Conservation (phyloP, 2,329 filamentous ascomycete genomes). For the Macroventuria anomochaeta region DNA sequence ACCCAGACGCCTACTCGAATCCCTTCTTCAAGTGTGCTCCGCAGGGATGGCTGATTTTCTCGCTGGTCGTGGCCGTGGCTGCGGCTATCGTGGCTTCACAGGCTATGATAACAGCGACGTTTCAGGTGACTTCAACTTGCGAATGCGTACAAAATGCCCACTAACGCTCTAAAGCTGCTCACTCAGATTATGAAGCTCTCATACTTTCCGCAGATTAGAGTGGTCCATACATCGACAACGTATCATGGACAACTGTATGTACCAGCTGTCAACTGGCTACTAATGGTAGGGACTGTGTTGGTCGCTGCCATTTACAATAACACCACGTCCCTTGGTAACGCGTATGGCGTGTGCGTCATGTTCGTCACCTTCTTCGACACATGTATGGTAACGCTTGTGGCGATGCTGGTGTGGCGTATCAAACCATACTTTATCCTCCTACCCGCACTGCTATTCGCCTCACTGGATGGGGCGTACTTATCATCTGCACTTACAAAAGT, state of each 20-base stretch:
- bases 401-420: slow-evolving; percentile 74
- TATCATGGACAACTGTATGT: slow-evolving; percentile 81
- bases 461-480: slow-evolving; percentile 72
- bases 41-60: slow-evolving; percentile 71
- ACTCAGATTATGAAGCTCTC: slow-evolving; percentile 74
- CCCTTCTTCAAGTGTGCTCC: slow-evolving; percentile 77
- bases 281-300: slow-evolving; percentile 77
- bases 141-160: not conserved
- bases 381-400: slow-evolving; percentile 73
- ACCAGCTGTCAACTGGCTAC: slow-evolving; percentile 76
- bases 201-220: slow-evolving; percentile 78
- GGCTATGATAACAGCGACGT: slow-evolving; percentile 78
- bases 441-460: slow-evolving; percentile 68
- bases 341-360: slow-evolving; percentile 81
- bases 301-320: slow-evolving; percentile 78
- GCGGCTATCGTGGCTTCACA: slow-evolving; percentile 79
- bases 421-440: slow-evolving; percentile 65
- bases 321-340: slow-evolving; percentile 68
- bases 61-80: slow-evolving; percentile 70
- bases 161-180: slow-evolving; percentile 55
- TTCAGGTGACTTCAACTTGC: slow-evolving; percentile 58
- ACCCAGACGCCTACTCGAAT: slow-evolving; percentile 69
- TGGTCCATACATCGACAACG: slow-evolving; percentile 71
- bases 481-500: slow-evolving; percentile 75
- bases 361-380: slow-evolving; percentile 81